Evolutionary conservation across 2,329 filamentous ascomycete species (phyloP), one percentile per base, ranked within the genome.

Genomic region (Penicillium psychrosexuale): DNA sequence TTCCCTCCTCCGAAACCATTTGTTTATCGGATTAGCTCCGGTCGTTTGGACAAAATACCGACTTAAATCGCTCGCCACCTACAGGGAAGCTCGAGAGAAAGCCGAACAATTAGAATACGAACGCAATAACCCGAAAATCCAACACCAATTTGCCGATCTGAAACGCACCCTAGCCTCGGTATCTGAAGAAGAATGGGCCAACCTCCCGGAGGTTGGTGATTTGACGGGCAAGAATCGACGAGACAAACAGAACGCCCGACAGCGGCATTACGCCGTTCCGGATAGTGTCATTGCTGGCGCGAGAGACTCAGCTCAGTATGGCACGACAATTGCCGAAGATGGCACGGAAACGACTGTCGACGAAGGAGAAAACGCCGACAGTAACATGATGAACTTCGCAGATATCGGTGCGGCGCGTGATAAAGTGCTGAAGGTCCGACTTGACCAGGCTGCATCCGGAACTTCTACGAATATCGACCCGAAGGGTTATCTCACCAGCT

Each of bases 371-470:
- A 76, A 73, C 47, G 71, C 75, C 3, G 91, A 96, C 67, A 92
- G 93, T 2, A 96, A 91, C 1, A 94, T 96, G 84, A 99, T 93
- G 11, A 97, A 99, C 71, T 99, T 99, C 71, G 93, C 93, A 42
- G 90, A 96, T 72, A 97, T 99, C 60, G 94, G 95, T 74, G 91
- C 92, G 42, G 95, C 94, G 19, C 86, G 94, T 77, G 91, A 97
- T 77, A 97, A 96, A 74, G 94, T 97, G 38, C 82, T 99, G 50
- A 89, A 96, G 71, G 93, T 95, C n/a, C 87, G 90, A 63, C 80
- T 99, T 39, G 93, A 97, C 66, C 90, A 96, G 69, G 92, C 91
- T 8, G 92, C 88, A 5, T 82, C 83, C 9, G 94, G 94, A 36
- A 96, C 87, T 56, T 85, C 93, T 22, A 96, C 91, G 2, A 96